These are phyloP conservation scores for Suillus luteus DNA, from an alignment of 768 basidiomycete genomes.

Conservation along the genomic window DNA sequence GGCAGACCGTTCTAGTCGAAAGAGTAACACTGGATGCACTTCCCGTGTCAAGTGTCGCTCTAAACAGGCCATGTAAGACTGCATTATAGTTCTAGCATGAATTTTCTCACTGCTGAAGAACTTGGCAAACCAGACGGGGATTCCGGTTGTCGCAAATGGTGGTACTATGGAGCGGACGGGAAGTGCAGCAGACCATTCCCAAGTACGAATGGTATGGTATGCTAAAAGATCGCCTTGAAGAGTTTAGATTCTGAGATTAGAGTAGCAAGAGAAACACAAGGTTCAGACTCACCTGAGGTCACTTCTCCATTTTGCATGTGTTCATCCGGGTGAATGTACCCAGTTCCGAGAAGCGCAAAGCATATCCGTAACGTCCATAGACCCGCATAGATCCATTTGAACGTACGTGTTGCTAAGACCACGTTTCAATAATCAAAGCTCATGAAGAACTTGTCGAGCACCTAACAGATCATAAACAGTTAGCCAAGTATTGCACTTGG, in stretches of 20 bases:
- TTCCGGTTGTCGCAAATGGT: conserved; percentile 33
- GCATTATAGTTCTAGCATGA: neutral
- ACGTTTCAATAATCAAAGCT: neutral
- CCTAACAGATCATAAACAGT: conserved; percentile 1
- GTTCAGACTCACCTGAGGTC: conserved; percentile 32
- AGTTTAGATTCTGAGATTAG: conserved; percentile 13
- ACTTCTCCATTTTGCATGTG: conserved; percentile 44
- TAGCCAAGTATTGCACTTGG: neutral
- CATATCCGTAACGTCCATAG: conserved; percentile 32
- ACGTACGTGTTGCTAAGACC: conserved; percentile 19
- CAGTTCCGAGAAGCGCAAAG: conserved; percentile 37
- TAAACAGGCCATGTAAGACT: conserved; percentile 17
- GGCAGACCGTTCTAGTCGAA: conserved; percentile 31
- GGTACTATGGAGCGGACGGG: conserved; percentile 41
- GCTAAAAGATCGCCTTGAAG: conserved; percentile 31
- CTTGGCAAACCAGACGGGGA: conserved; percentile 29
- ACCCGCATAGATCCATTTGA: conserved; percentile 23
- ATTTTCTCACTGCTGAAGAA: conserved; percentile 25
- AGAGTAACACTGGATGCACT: conserved; percentile 23
- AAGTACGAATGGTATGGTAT: conserved; percentile 31
- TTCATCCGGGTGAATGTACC: conserved; percentile 45
- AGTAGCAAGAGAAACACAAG: conserved; percentile 6
- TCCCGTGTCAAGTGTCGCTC: conserved; percentile 11
- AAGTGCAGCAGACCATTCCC: conserved; percentile 40
- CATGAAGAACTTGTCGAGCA: neutral